These are phyloP conservation scores for Pichia inconspicua DNA, from an alignment of 1,139 yeast species.

Conservation along the genomic window DNA sequence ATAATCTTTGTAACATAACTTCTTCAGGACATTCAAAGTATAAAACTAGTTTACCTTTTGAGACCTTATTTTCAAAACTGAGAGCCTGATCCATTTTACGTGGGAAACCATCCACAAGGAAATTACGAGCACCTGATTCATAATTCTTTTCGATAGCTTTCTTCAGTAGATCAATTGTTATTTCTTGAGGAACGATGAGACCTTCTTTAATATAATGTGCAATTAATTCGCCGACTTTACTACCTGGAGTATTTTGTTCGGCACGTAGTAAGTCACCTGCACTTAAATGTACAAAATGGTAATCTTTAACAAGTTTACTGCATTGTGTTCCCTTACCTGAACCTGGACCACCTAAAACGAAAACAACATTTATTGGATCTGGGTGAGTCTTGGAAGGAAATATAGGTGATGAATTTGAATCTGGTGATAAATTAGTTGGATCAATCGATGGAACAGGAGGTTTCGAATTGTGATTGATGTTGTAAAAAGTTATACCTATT, in stretches of 20 bases:
- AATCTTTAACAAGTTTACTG: conserved; percentile 70
- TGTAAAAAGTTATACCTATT: conserved; percentile 25
- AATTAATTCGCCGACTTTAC: conserved; percentile 79
- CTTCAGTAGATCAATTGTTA: conserved; percentile 75
- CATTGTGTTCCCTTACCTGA: conserved; percentile 98
- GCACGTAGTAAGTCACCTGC: conserved; percentile 95
- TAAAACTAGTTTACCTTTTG: conserved; percentile 67
- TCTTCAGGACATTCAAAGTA: conserved; percentile 92
- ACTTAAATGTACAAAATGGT: conserved; percentile 76
- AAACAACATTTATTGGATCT: conserved; percentile 56
- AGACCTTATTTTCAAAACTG: conserved; percentile 78
- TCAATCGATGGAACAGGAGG: conserved; percentile 28
- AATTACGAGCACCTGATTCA: conserved; percentile 48
- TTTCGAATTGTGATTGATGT: conserved; percentile 21
- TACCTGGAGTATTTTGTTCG: conserved; percentile 77
- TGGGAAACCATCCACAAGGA: conserved; percentile 93
- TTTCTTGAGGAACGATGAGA: conserved; percentile 89
- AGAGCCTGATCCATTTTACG: conserved; percentile 97
- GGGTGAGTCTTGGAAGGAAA: conserved; percentile 8
- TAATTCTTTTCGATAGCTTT: conserved; percentile 62
- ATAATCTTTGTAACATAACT: conserved; percentile 76
- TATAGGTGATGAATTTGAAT: conserved; percentile 4
- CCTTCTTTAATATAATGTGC: conserved; percentile 83
- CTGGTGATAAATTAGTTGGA: conserved; percentile 16
- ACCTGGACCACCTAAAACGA: conserved; percentile 86